A percentile compares a stretch with the other conserved stretches of the same genome.
Conservation (phyloP, 164 flowering plant genomes). For the Umbellularia californica region DNA sequence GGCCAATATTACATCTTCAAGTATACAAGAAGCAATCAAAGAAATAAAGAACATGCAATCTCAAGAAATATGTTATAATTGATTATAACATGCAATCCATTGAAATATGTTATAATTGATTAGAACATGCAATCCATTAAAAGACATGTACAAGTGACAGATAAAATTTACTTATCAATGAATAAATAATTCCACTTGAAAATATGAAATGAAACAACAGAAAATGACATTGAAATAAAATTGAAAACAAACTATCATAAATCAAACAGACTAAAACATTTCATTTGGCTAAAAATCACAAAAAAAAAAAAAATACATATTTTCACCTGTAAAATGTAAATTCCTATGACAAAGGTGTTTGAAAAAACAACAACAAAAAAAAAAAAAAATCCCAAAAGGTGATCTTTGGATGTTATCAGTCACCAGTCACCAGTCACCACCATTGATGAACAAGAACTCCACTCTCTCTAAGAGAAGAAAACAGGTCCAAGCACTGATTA, state of each 20-base stretch:
- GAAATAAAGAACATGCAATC: too few species aligned
- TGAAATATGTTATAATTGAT: too few species aligned
- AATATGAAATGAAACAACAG: background rate
- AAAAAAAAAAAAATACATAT: background rate
- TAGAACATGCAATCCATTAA: too few species aligned
- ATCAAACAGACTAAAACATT: background rate
- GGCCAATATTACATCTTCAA: too few species aligned
- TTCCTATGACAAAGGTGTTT: background rate
- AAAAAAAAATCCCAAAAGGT: background rate
- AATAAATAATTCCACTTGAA: background rate
- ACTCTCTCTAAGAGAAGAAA: constrained; percentile 64
- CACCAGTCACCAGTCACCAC: constrained; percentile 67
- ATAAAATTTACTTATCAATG: background rate
- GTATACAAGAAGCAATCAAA: too few species aligned
- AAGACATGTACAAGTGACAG: background rate
- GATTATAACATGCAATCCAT: too few species aligned
- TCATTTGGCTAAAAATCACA: background rate
- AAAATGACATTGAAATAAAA: background rate
- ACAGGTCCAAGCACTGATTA: constrained; percentile 77
- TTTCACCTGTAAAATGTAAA: background rate
- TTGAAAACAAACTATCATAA: too few species aligned
- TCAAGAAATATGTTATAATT: too few species aligned
- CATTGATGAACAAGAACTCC: constrained; percentile 97
- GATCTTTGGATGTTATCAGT: background rate
- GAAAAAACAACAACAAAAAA: background rate